These are phyloP conservation scores for Rutstroemia sp. DNA, from an alignment of 2,329 filamentous ascomycete genomes.

Conservation along the genomic window DNA sequence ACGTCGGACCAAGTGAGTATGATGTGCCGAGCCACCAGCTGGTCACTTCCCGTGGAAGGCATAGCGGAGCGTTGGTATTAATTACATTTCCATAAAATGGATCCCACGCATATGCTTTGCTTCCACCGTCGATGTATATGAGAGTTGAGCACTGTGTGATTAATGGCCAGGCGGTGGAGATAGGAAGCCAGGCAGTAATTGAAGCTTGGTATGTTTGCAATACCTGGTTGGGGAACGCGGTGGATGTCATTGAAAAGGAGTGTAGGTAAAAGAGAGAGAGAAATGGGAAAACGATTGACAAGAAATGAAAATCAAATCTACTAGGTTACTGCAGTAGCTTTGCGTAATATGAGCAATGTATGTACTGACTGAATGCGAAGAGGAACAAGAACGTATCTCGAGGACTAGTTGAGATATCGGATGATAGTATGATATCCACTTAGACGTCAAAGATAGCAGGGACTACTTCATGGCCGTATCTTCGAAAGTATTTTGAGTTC, in stretches of 20 bases:
- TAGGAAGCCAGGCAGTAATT: not conserved
- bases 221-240: not conserved
- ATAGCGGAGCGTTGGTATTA: slow-evolving; percentile 1
- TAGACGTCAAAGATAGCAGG: not conserved
- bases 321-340: not conserved
- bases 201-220: not conserved
- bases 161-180: slow-evolving; percentile 1
- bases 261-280: not conserved
- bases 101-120: slow-evolving; percentile 4
- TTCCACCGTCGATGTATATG: not conserved
- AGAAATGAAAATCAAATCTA: not conserved
- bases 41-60: slow-evolving; percentile 1
- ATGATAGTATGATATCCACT: not conserved
- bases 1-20: not conserved
- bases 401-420: not conserved
- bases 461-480: not conserved
- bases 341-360: not conserved
- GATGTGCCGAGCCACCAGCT: slow-evolving; percentile 6
- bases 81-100: not conserved
- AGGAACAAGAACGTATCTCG: not conserved
- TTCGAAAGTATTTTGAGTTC: not conserved
- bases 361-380: not conserved
- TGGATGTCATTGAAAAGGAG: not conserved
- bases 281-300: not conserved
- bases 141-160: not conserved